These are phyloP conservation scores for Torulaspora delbrueckii DNA, from an alignment of 805 yeast genomes.

Conservation along the genomic window DNA sequence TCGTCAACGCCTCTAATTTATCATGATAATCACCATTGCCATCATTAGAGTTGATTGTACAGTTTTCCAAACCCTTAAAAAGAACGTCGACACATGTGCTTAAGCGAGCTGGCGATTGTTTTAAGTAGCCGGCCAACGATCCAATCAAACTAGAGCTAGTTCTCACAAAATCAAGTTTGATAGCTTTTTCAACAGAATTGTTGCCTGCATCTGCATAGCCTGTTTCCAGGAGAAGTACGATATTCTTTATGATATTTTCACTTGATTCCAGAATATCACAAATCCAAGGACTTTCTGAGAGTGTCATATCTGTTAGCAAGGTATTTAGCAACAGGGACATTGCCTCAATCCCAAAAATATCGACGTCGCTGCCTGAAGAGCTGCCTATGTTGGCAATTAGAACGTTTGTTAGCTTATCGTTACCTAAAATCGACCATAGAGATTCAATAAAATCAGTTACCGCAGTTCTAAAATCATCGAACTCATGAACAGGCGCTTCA, in stretches of 20 bases:
- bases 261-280: conserved; percentile 25
- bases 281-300: conserved; percentile 31
- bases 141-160: conserved; percentile 29
- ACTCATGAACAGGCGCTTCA: conserved; percentile 41
- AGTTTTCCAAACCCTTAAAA: conserved; percentile 29
- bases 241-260: conserved; percentile 22
- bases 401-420: conserved; percentile 31
- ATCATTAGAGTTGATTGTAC: conserved; percentile 10
- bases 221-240: conserved; percentile 24
- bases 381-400: conserved; percentile 29
- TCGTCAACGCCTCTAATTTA: conserved; percentile 28
- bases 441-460: conserved; percentile 74
- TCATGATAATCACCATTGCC: conserved; percentile 17
- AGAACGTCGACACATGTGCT: conserved; percentile 25
- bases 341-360: conserved; percentile 32
- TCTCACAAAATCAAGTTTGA: conserved; percentile 30
- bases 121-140: conserved; percentile 30
- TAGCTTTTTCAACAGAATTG: conserved; percentile 14
- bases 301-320: conserved; percentile 26
- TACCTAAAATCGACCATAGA: conserved; percentile 61
- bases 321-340: conserved; percentile 30
- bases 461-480: conserved; percentile 63
- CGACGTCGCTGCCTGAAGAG: conserved; percentile 11
- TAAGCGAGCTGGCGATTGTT: conserved; percentile 20
- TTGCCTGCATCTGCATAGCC: conserved; percentile 21